Evolutionary conservation across 1,284 basidiomycete species (phyloP).

Genomic region (Ceratobasidium papillatum): DNA sequence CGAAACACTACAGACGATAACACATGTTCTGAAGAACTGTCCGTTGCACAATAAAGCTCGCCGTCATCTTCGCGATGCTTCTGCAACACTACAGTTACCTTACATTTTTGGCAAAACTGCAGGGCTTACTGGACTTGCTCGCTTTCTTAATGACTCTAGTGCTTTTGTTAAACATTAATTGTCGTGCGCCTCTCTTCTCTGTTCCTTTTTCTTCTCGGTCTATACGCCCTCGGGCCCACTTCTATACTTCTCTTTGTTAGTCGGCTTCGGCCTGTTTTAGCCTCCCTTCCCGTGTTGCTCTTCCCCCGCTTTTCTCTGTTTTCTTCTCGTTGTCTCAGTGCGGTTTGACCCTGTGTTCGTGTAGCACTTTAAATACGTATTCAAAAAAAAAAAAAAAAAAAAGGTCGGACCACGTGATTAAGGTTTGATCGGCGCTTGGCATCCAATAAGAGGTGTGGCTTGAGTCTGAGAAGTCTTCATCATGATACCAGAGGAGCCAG

Average conservation of each 20-base stretch:
- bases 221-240: neutral
- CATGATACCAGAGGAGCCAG: no score
- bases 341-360: neutral
- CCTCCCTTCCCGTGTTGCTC: neutral
- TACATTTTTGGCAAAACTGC: neutral
- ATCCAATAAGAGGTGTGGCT: no score
- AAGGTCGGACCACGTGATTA: neutral
- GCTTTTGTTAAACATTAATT: neutral
- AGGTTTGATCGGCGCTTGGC: no score
- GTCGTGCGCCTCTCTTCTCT: neutral
- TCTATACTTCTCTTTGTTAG: neutral
- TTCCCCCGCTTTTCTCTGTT: neutral
- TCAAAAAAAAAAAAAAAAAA: neutral
- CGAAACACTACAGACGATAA: neutral
- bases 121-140: neutral
- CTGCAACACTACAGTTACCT: neutral
- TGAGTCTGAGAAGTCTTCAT: no score
- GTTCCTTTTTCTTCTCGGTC: neutral
- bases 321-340: neutral
- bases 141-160: neutral
- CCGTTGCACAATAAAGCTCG: neutral
- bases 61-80: neutral
- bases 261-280: no score
- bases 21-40: slow-evolving; percentile 35
- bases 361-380: neutral